Conservation (phyloP, 805 yeast genomes). For the Saturnispora besseyi region DNA sequence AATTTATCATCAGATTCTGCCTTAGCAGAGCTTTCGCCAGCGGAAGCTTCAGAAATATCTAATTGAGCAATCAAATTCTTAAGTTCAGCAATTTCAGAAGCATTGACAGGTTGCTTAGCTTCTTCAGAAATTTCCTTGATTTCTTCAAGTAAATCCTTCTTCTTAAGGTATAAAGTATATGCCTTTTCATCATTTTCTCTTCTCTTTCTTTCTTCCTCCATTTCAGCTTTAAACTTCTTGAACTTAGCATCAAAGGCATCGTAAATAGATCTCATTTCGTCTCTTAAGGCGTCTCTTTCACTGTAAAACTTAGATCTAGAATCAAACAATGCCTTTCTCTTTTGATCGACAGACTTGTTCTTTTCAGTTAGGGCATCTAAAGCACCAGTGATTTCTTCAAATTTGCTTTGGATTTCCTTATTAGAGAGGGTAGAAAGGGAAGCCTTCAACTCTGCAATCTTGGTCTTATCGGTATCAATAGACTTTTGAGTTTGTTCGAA, state of each 20-base stretch:
- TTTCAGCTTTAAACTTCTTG: constrained; percentile 56
- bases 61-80: constrained; percentile 64
- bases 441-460: constrained; percentile 67
- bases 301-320: constrained; percentile 60
- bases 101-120: constrained; percentile 74
- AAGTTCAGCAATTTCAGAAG: constrained; percentile 66
- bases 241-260: constrained; percentile 67
- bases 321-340: constrained; percentile 53
- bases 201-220: constrained; percentile 60
- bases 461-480: constrained; percentile 68
- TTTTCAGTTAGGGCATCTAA: constrained; percentile 56
- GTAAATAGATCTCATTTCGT: constrained; percentile 58
- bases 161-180: constrained; percentile 41
- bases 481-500: constrained; percentile 69
- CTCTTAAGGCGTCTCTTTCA: constrained; percentile 60
- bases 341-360: constrained; percentile 53
- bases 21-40: constrained; percentile 6
- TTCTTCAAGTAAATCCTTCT: constrained; percentile 40
- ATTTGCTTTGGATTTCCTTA: constrained; percentile 57
- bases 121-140: constrained; percentile 65
- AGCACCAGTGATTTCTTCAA: constrained; percentile 58
- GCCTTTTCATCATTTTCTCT: constrained; percentile 62
- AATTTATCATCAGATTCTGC: constrained; percentile 44
- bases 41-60: constrained; percentile 53
- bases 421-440: constrained; percentile 48